Percentiles rank a stretch among this genome's conserved stretches.
phyloP scores from a whole-genome alignment of 768 basidiomycete species.

The Rhodotorula babjevae region DNA sequence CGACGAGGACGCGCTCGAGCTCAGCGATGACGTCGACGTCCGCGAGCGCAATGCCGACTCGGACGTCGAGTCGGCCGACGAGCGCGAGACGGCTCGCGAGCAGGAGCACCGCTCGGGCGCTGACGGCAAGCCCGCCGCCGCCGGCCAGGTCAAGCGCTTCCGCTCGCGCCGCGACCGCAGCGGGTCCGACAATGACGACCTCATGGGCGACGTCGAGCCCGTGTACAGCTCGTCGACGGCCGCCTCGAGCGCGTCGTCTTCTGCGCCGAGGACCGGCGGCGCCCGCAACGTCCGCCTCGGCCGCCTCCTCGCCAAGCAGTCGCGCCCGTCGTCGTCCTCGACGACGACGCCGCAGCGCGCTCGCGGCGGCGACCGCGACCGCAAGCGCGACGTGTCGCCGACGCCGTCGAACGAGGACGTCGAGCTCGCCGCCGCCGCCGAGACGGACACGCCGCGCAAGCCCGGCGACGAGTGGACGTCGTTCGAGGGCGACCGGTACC shows the following conservation, averaged over 20 bases:
- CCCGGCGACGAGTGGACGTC: conserved; percentile 27
- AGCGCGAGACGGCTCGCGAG: neutral
- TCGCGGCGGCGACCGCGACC: too few species aligned
- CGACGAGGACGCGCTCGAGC: neutral
- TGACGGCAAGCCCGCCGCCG: neutral
- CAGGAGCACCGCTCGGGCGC: neutral
- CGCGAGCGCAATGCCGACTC: conserved; percentile 26
- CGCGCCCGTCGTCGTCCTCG: neutral
- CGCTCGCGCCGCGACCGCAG: conserved; percentile 2
- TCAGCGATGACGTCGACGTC: neutral
- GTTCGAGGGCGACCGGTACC: conserved; percentile 29
- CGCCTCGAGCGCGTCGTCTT: neutral
- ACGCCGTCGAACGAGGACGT: neutral
- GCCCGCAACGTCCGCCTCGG: neutral
- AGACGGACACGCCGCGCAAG: neutral
- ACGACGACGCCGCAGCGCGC: too few species aligned
- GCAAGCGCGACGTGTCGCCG: too few species aligned
- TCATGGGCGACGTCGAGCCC: conserved; percentile 32
- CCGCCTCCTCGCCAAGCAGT: conserved; percentile 8
- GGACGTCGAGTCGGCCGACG: conserved; percentile 11
- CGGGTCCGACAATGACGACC: conserved; percentile 18
- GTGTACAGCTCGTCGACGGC: conserved; percentile 11
- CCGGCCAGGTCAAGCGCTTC: conserved; percentile 13
- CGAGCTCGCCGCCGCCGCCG: neutral
- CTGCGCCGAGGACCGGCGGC: neutral